Evolutionary conservation across 73 alveolate species (phyloP).

Genomic region (Paramecium caudatum): DNA sequence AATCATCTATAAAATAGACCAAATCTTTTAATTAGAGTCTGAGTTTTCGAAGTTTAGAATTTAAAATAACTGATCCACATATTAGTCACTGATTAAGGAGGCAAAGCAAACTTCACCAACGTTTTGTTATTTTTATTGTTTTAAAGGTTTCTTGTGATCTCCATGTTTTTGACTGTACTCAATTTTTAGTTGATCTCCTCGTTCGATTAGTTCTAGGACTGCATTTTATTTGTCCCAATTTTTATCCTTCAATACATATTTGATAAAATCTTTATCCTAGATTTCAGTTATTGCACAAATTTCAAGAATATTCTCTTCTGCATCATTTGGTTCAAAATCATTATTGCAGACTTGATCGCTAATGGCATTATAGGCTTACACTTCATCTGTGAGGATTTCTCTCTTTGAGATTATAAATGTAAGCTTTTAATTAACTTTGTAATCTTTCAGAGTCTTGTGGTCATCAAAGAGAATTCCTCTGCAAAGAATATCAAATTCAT

Average conservation of each 20-base stretch:
- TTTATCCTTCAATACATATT: slow-evolving; percentile 7
- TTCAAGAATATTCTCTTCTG: not conserved
- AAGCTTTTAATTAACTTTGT: not conserved
- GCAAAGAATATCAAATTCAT: slow-evolving; percentile 35
- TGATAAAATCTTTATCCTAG: not conserved
- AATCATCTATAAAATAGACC: slow-evolving; percentile 51
- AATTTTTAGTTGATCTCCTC: not conserved
- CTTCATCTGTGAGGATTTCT: slow-evolving; percentile 15
- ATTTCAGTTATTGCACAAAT: not conserved
- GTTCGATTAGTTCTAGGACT: slow-evolving; percentile 5
- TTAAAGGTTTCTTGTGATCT: not conserved
- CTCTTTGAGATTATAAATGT: slow-evolving; percentile 21
- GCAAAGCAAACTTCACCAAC: not conserved
- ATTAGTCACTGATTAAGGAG: not conserved
- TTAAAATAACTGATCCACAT: not conserved
- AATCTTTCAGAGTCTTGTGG: slow-evolving; percentile 25
- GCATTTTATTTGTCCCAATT: slow-evolving; percentile 51
- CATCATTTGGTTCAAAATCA: slow-evolving; percentile 6
- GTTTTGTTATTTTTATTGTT: not conserved
- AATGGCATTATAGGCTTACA: not conserved
- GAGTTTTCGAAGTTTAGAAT: not conserved
- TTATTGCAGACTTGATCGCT: not conserved
- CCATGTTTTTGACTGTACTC: not conserved
- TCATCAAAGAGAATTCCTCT: slow-evolving; percentile 16
- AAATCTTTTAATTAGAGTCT: not conserved